These are phyloP conservation scores for Xylaria longipes DNA, from an alignment of 495 filamentous ascomycete genomes.

Conservation along the genomic window DNA sequence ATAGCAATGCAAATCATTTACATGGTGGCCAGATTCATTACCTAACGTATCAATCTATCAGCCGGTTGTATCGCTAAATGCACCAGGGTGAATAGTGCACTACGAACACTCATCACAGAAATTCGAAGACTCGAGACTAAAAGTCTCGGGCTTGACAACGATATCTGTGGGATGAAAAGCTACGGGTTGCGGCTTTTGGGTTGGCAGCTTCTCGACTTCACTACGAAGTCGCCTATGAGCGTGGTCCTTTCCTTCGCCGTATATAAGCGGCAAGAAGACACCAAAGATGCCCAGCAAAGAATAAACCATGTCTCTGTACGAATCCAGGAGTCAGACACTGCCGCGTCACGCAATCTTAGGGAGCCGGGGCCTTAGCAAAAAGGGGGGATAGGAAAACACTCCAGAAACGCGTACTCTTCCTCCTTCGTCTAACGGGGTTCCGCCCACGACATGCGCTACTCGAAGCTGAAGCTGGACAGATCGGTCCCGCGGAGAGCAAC, in stretches of 20 bases:
- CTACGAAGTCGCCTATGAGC: background rate
- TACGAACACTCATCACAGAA: background rate
- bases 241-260: background rate
- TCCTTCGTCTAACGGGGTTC: background rate
- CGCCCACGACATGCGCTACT: background rate
- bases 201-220: background rate
- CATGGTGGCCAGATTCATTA: background rate
- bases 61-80: background rate
- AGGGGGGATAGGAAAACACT: background rate
- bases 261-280: background rate
- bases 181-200: background rate
- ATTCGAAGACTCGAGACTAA: background rate
- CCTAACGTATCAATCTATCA: background rate
- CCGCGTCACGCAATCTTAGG: background rate
- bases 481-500: background rate
- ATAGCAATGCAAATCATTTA: background rate
- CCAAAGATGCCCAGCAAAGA: background rate
- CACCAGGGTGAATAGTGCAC: background rate
- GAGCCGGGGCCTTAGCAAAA: background rate
- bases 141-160: background rate
- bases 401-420: background rate
- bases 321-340: background rate
- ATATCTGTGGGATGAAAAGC: background rate
- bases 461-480: background rate
- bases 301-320: background rate